Base-by-base conservation (phyloP, 2,329 filamentous ascomycete genomes). In the Apiospora saccharicola region DNA sequence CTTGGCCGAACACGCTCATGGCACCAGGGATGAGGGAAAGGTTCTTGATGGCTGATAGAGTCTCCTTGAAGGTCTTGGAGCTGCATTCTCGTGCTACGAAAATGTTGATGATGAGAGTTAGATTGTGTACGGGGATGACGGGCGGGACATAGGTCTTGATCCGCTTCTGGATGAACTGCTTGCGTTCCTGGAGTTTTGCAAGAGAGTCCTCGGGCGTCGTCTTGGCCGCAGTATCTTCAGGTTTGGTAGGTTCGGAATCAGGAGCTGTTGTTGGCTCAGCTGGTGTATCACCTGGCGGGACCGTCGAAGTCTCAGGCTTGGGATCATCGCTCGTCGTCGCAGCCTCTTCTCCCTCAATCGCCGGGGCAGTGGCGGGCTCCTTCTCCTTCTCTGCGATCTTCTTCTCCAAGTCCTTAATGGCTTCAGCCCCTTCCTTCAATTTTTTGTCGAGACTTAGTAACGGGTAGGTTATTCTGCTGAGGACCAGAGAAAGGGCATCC, bases 11-110 rank as follows among this genome's bases (percentile, higher is more conserved):
- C 14, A 94, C 88, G 70, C 93, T 90, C 83, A 97, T 96, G 24
- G 96, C 95, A 16, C 93, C 94, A 22, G 96, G 95, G 73, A 99
- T 96, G 51, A 94, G 92, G 6, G 95, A 98, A 61, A 99, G 88
- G 79, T 98, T 98, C 85, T 98, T 98, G 86, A 99, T 98, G n/a
- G 97, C 97, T 22, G 96, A 96, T 71, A 99, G 89, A 0, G 96
- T 98, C 82, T 98, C 97, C 80, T 96, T 94, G 88, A 99, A 99
- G 0, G 96, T 98, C 86, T 98, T 98, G 75, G 94, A 95, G 79
- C 94, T 98, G 84, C 96, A 99, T 82, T 99, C 96, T 68, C 95
- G 93, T 74, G 96, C 96, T 61, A 97, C 94, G 76, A 99, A 93
- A 72, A 99, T 98, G 80, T 96, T 96, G 77, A 98, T 94, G n/a